These are phyloP conservation scores for Prunus salicina DNA, from an alignment of 306 rosid species.

Conservation along the genomic window DNA sequence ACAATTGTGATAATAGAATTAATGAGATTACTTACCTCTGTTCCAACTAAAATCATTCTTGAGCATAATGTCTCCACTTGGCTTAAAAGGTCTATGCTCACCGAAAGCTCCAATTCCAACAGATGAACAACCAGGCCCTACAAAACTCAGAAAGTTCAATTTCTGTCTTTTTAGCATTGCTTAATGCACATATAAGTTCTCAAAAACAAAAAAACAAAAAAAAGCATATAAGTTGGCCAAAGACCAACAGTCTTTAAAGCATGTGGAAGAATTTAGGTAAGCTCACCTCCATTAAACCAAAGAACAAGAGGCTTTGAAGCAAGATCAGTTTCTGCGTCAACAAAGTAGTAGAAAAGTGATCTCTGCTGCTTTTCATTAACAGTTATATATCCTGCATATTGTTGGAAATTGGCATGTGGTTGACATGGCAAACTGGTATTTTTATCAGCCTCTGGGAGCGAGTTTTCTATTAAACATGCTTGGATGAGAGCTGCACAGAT, in stretches of 20 bases:
- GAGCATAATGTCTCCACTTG: constrained; percentile 45
- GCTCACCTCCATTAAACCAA: constrained; percentile 67
- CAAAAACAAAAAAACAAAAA: too few relatives aligned
- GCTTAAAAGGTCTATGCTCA: constrained; percentile 75
- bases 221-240: too few relatives aligned
- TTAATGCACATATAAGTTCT: too few relatives aligned
- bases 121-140: constrained; percentile 89
- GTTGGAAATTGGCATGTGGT: constrained; percentile 40
- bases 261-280: too few relatives aligned
- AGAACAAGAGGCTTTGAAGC: constrained; percentile 50
- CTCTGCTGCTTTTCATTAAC: constrained; percentile 31
- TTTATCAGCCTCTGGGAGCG: constrained; percentile 18
- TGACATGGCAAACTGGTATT: constrained; percentile 39
- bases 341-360: constrained; percentile 46
- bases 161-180: too few relatives aligned
- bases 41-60: constrained; percentile 66
- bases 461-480: neutral
- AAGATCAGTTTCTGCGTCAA: constrained; percentile 36
- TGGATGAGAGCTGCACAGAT: constrained; percentile 20
- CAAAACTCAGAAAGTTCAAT: constrained; percentile 15
- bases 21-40: constrained; percentile 33
- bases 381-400: constrained; percentile 36
- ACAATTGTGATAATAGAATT: too few relatives aligned
- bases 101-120: constrained; percentile 68
- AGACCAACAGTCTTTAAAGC: neutral